Base-by-base conservation (phyloP, 768 basidiomycete species). In the Tulasnella sp. region DNA sequence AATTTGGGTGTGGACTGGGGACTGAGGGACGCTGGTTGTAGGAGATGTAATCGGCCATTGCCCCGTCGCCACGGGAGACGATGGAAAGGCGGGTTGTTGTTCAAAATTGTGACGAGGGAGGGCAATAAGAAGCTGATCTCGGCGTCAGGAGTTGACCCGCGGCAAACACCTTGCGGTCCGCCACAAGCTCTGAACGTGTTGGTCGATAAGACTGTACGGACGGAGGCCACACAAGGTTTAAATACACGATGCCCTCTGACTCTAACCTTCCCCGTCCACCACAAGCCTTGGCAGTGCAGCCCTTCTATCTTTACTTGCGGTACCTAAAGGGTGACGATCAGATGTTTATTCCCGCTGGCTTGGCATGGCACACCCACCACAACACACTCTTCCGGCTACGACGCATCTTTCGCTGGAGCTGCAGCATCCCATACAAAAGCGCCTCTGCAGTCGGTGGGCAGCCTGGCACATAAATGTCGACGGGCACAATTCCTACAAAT, bases 401-500 rank as follows among this genome's bases (percentile, higher is more conserved):
- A 65, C 91, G 74, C 87, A 96, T 96, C 76, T 98, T 97, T 57
- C 92, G 82, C 71, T 96, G 92, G 49, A 97, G 78, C 69, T 97
- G 92, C 43, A 97, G 78, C 90, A 96, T 90, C 49, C 92, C 92
- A 65, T 93, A 96, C 61, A 98, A 75, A 37, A 98, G 77, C 12
- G 96, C 96, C 70, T 99, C 96, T n/a, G 96, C 94, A 2, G 86
- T 90, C 7, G 86, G 86, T 19, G 86, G 88, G 69, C 92, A 96
- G 0, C 93, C 94, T 21, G 93, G 94, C 6, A 97, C 94, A 68
- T 97, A 98, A 57, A 97, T 92, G 68, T 98, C 94, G 42, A 99
- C 93, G 3, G 96, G 96, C 4, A 99, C 93, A 64, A 99, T 94
- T 48, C 86, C 86, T 89, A n/a, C 23, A 14, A 41, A 14, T 2